Evolutionary conservation across 306 rosid genomes (phyloP), one percentile per base, ranked within the genome.

Genomic region (Sicyos baderoa): DNA sequence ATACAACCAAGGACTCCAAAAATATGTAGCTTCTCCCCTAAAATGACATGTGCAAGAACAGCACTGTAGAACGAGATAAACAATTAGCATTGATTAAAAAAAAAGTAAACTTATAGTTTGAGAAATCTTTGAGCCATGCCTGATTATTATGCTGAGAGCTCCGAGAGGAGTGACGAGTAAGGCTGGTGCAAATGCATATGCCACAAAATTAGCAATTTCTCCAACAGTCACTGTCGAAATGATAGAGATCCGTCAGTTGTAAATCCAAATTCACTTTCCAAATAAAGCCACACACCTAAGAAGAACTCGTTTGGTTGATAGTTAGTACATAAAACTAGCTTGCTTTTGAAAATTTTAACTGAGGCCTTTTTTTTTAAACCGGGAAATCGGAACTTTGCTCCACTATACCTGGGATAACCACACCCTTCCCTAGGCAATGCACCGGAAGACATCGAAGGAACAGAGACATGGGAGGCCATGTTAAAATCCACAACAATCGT

Each of bases 121-220:
- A 50, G 75, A 37, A 59, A 74, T 63, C 22, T 16, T 18, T 63
- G 61, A 72, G 52, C 72, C 84, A 71, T 84, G 81, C 96, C 96
- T 89, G 79, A 89, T 87, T 81, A 89, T 89, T 53, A 89, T 84
- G 82, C 96, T 89, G 71, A 89, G 86, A 80, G 96, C 96, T 58
- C 96, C 96, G 64, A 89, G 89, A 57, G 96, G 96, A 54, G 96
- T 89, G 83, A 89, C 96, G 74, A 89, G 76, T 68, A 85, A 82
- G 77, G 96, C 96, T 45, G 96, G 96, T 40, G 96, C 96, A 84
- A 86, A 88, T 57, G 91, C 89, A 73, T 88, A 88, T 3, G 96
- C 96, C 9, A 87, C 88, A 72, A 88, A 88, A 78, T 89, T 89
- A 61, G 91, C 91, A 78, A 89, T 79, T 85, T 89, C 96, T 32